phyloP scores from a whole-genome alignment of 306 rosid genomes.

The Potentilla sterilis region DNA sequence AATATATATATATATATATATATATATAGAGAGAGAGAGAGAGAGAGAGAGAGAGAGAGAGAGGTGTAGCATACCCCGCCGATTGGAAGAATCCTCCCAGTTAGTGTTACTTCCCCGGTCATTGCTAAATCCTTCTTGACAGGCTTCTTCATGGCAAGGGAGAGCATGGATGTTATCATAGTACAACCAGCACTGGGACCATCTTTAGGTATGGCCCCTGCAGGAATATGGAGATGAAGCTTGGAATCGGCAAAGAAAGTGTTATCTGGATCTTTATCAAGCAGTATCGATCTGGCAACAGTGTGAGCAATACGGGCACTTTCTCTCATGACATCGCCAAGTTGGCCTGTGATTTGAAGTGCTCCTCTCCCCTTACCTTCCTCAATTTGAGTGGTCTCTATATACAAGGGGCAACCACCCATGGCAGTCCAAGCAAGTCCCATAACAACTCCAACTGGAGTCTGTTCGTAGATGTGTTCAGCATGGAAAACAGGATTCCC shows the following conservation, averaged over 20 bases:
- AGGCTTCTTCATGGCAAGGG: conserved; percentile 92
- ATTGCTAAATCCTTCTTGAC: conserved; percentile 86
- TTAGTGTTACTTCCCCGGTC: conserved; percentile 98
- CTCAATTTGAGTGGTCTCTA: conserved; percentile 79
- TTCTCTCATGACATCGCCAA: conserved; percentile 98
- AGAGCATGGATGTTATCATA: conserved; percentile 87
- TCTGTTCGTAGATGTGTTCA: conserved; percentile 78
- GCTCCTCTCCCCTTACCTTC: conserved; percentile 84
- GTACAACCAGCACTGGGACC: conserved; percentile 99
- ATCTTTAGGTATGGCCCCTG: conserved; percentile 94
- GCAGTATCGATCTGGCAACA: conserved; percentile 64
- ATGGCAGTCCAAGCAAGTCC: conserved; percentile 99
- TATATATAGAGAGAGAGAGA: neutral
- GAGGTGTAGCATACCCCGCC: conserved; percentile 78
- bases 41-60: neutral
- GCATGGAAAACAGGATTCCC: conserved; percentile 99
- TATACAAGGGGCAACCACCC: conserved; percentile 96
- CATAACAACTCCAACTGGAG: conserved; percentile 94
- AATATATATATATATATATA: neutral
- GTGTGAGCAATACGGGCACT: conserved; percentile 97
- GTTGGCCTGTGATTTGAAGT: conserved; percentile 80
- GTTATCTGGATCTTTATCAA: conserved; percentile 53
- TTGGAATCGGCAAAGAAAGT: conserved; percentile 74
- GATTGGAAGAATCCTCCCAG: conserved; percentile 94
- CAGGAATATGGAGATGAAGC: conserved; percentile 94